A percentile compares a stretch with the other conserved stretches of the same genome.
Conservation (phyloP, 1,284 basidiomycete genomes). For the Marasmius sp. region DNA sequence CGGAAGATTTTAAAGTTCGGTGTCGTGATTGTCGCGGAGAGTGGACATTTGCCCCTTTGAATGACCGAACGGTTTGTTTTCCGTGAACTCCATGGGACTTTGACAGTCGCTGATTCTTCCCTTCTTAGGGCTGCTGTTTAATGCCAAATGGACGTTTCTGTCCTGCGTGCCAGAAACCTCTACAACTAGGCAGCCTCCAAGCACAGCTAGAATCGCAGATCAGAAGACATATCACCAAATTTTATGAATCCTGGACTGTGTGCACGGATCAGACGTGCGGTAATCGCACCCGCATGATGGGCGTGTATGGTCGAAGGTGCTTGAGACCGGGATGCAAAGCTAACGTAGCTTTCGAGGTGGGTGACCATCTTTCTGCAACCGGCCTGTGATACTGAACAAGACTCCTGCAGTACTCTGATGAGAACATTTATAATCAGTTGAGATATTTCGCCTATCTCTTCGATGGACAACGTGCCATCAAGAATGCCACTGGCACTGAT, state of each 20-base stretch:
- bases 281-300: slow-evolving; percentile 85
- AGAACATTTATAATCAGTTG: slow-evolving; percentile 84
- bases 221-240: slow-evolving; percentile 72
- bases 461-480: slow-evolving; percentile 65
- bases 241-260: slow-evolving; percentile 88
- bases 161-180: slow-evolving; percentile 51
- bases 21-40: slow-evolving; percentile 74
- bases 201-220: slow-evolving; percentile 89
- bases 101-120: neutral
- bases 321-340: slow-evolving; percentile 70
- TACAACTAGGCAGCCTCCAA: slow-evolving; percentile 66
- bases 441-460: slow-evolving; percentile 82
- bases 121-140: slow-evolving; percentile 47
- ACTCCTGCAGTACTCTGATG: slow-evolving; percentile 73
- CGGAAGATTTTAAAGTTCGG: slow-evolving; percentile 65
- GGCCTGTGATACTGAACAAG: neutral
- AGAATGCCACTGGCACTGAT: slow-evolving; percentile 46
- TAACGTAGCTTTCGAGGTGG: slow-evolving; percentile 72
- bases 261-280: slow-evolving; percentile 89
- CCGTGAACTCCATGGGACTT: neutral
- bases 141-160: slow-evolving; percentile 52
- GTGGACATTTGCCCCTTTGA: slow-evolving; percentile 65
- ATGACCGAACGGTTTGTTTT: slow-evolving; percentile 56
- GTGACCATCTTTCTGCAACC: slow-evolving; percentile 20
- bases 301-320: slow-evolving; percentile 87